These are phyloP conservation scores for Hirsutella thompsonii DNA, from an alignment of 2,329 filamentous ascomycete genomes.

Conservation along the genomic window DNA sequence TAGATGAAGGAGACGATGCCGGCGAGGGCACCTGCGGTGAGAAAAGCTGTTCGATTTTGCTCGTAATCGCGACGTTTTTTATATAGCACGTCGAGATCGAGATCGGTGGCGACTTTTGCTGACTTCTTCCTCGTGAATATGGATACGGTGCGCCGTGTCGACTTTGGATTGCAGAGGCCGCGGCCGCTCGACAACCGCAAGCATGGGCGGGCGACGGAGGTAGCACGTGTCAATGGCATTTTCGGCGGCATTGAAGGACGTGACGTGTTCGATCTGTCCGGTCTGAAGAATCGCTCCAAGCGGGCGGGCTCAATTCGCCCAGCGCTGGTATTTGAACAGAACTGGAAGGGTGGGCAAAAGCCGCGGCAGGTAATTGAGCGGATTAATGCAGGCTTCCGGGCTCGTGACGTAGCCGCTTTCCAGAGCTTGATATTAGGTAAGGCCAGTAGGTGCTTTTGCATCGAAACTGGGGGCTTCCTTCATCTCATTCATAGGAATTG, in stretches of 20 bases:
- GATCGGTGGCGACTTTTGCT: constrained; percentile 28
- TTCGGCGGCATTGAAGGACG: background rate
- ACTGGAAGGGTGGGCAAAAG: background rate
- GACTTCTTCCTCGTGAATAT: constrained; percentile 15
- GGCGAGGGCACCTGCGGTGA: constrained; percentile 35
- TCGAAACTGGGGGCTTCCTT: too few species aligned
- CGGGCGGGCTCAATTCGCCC: too few species aligned
- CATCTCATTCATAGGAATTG: too few species aligned
- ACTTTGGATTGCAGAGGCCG: too few species aligned
- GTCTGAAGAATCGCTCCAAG: background rate
- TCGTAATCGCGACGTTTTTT: constrained; percentile 35
- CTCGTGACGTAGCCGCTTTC: too few species aligned
- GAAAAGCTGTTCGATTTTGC: constrained; percentile 35
- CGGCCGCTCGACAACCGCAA: constrained; percentile 8
- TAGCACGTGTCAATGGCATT: constrained; percentile 16
- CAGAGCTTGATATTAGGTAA: too few species aligned
- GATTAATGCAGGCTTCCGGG: background rate
- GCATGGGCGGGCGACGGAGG: constrained; percentile 8
- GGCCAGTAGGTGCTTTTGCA: too few species aligned
- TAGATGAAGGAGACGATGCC: constrained; percentile 37
- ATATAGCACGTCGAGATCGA: constrained; percentile 36
- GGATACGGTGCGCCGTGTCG: constrained; percentile 17
- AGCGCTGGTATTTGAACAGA: too few species aligned
- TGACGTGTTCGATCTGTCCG: too few species aligned
- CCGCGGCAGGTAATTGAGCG: too few species aligned